Percentiles rank a stretch among this genome's conserved stretches.
phyloP scores from a whole-genome alignment of 2,329 filamentous ascomycete species.

The Trichoderma oligosporum region DNA sequence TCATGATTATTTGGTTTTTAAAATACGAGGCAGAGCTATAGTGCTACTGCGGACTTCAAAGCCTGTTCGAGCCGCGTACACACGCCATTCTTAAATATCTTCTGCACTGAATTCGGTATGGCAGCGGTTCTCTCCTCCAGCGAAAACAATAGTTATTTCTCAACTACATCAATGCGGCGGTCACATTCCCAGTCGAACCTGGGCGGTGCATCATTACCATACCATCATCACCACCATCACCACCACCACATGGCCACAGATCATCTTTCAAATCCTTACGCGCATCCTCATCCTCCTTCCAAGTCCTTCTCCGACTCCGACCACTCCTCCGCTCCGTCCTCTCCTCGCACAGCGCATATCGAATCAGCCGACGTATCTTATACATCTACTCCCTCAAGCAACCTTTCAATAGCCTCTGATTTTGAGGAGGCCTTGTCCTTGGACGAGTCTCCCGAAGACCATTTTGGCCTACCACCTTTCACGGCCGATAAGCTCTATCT shows the following conservation, averaged over 20 bases:
- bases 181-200: constrained; percentile 61
- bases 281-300: constrained; percentile 37
- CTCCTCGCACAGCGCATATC: constrained; percentile 48
- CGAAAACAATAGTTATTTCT: constrained; percentile 57
- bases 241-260: constrained; percentile 43
- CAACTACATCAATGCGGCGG: constrained; percentile 50
- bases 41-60: constrained; percentile 6
- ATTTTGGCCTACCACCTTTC: constrained; percentile 45
- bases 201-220: constrained; percentile 39
- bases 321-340: constrained; percentile 54
- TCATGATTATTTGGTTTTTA: constrained; percentile 12
- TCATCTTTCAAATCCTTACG: constrained; percentile 46
- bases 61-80: constrained; percentile 6
- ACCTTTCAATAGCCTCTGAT: constrained; percentile 57
- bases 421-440: constrained; percentile 48
- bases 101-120: constrained; percentile 45
- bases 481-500: constrained; percentile 45
- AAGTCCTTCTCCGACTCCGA: constrained; percentile 45
- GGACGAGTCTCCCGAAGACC: constrained; percentile 44
- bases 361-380: constrained; percentile 56
- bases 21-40: neutral
- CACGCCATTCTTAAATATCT: neutral
- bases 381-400: constrained; percentile 61
- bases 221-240: constrained; percentile 43
- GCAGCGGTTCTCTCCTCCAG: constrained; percentile 51